These are phyloP conservation scores for Ophiobolus disseminans DNA, from an alignment of 2,329 filamentous ascomycete species.

Conservation along the genomic window DNA sequence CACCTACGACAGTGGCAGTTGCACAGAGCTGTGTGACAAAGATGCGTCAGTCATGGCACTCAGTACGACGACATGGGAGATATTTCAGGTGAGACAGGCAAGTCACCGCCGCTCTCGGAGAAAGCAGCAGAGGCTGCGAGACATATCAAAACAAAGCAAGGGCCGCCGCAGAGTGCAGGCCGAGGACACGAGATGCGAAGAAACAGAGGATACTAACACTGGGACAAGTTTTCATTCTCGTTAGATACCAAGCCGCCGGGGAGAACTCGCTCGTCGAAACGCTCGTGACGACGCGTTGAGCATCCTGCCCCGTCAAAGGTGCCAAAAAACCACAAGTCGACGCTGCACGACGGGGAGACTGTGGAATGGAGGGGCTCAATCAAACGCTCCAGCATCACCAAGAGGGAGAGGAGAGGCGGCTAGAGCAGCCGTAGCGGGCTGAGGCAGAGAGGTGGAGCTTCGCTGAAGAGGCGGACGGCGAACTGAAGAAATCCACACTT, in stretches of 20 bases:
- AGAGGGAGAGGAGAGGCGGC: conserved; percentile 29
- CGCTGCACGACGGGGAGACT: conserved; percentile 28
- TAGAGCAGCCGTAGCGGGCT: conserved; percentile 35
- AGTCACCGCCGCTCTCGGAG: conserved; percentile 32
- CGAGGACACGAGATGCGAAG: conserved; percentile 17
- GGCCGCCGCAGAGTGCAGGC: conserved; percentile 19
- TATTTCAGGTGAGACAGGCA: conserved; percentile 34
- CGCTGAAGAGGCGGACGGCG: conserved; percentile 38
- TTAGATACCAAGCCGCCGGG: conserved; percentile 46
- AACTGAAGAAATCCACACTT: conserved; percentile 42
- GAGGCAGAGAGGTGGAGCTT: conserved; percentile 39
- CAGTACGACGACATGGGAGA: conserved; percentile 33
- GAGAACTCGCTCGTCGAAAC: conserved; percentile 48
- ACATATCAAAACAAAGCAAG: conserved; percentile 43
- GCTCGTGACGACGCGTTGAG: conserved; percentile 46
- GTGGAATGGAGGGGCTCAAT: conserved; percentile 30
- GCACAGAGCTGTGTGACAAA: conserved; percentile 64
- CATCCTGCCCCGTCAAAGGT: conserved; percentile 51
- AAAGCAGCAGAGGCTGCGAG: conserved; percentile 27
- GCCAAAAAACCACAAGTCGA: conserved; percentile 32
- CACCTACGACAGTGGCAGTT: conserved; percentile 65
- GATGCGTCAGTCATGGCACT: conserved; percentile 46
- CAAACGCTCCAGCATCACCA: conserved; percentile 29
- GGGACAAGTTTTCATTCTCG: conserved; percentile 57
- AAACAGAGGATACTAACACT: conserved; percentile 48